A percentile compares a stretch with the other conserved stretches of the same genome.
Conservation (phyloP, 116 monocot species). For the Papilionanthe hybrid region DNA sequence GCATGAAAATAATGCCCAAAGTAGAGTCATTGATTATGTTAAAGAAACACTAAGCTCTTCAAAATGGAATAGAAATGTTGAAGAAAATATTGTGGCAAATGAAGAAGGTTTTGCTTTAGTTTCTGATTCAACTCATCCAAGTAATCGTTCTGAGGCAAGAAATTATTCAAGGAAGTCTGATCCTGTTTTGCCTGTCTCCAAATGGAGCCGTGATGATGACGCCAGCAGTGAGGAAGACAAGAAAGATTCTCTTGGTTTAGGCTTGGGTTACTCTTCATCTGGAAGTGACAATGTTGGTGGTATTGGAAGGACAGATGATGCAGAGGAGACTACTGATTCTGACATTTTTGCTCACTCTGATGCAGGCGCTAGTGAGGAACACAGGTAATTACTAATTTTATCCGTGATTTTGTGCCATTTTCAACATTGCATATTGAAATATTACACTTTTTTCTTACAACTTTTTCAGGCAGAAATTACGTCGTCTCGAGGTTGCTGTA, state of each 20-base stretch:
- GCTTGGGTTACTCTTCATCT: constrained; percentile 77
- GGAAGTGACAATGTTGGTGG: constrained; percentile 65
- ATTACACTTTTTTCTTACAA: neutral
- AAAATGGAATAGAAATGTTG: constrained; percentile 26
- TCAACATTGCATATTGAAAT: neutral
- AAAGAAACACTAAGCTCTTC: constrained; percentile 10
- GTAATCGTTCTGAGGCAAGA: constrained; percentile 17
- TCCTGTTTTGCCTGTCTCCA: constrained; percentile 69
- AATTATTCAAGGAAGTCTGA: constrained; percentile 34
- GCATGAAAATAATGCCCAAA: constrained; percentile 13
- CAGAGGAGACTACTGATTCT: constrained; percentile 34
- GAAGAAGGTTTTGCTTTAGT: constrained; percentile 13
- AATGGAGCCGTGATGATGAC: constrained; percentile 94
- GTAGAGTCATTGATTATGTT: constrained; percentile 21
- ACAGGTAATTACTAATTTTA: constrained; percentile 43
- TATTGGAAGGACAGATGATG: constrained; percentile 31
- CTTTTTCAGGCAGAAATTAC: constrained; percentile 73
- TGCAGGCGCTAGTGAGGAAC: constrained; percentile 70
- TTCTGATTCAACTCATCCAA: constrained; percentile 21
- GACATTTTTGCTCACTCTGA: constrained; percentile 34
- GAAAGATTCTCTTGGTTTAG: constrained; percentile 43
- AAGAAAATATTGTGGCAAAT: constrained; percentile 15
- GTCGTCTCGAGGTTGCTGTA: constrained; percentile 93
- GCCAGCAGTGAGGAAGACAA: constrained; percentile 74
- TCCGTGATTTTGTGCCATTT: neutral